Evolutionary conservation across 805 yeast genomes (phyloP).

Genomic region (Blastobotrys attinorum): DNA sequence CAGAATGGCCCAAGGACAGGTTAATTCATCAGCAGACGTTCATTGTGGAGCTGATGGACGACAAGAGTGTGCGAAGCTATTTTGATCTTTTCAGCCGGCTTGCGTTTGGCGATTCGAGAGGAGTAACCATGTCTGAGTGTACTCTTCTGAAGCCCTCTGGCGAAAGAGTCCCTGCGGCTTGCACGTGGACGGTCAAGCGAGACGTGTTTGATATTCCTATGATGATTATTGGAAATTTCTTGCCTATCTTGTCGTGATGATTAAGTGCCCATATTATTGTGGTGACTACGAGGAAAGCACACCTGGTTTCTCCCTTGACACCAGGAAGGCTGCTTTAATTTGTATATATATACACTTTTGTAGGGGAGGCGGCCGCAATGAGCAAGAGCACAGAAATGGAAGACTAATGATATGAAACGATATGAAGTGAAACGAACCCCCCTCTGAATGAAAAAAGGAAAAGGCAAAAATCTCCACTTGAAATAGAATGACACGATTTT

Average conservation of each 20-base stretch:
- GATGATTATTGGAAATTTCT: constrained; percentile 65
- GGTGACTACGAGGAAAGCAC: too few relatives aligned
- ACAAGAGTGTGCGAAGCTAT: constrained; percentile 62
- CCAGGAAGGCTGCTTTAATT: too few relatives aligned
- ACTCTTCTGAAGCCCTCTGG: constrained; percentile 33
- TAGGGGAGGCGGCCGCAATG: too few relatives aligned
- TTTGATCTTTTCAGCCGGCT: constrained; percentile 62
- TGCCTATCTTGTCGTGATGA: constrained; percentile 13
- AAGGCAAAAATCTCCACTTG: too few relatives aligned
- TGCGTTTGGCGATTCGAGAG: constrained; percentile 52
- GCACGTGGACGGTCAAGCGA: constrained; percentile 79
- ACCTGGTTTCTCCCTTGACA: too few relatives aligned
- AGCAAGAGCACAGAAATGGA: too few relatives aligned
- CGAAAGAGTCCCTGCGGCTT: constrained; percentile 51
- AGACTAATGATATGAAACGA: too few relatives aligned
- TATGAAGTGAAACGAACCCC: too few relatives aligned
- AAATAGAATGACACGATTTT: too few relatives aligned
- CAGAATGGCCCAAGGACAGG: constrained; percentile 55
- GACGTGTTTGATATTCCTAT: constrained; percentile 80
- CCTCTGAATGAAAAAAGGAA: too few relatives aligned
- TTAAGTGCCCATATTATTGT: too few relatives aligned
- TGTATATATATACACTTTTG: too few relatives aligned
- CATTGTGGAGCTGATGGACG: constrained; percentile 78
- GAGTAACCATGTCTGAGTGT: constrained; percentile 34
- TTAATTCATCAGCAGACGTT: constrained; percentile 54